Conservation (phyloP, 805 yeast genomes). For the Saturnispora diversa region DNA sequence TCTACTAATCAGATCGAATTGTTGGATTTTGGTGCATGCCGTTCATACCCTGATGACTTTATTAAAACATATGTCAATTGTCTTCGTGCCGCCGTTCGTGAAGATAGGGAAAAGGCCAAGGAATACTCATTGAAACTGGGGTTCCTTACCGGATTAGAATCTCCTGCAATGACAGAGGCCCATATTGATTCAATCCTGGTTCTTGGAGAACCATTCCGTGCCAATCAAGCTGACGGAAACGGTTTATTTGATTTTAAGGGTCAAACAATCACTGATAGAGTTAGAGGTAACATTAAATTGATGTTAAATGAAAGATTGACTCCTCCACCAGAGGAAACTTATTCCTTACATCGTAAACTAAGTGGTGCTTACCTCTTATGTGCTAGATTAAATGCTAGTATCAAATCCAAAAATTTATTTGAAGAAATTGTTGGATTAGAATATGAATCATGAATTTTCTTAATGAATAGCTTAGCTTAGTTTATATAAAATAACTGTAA, state of each 20-base stretch:
- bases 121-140: conserved; percentile 67
- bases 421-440: conserved; percentile 60
- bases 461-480: background rate
- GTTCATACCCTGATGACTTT: conserved; percentile 65
- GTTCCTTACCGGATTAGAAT: conserved; percentile 85
- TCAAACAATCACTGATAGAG: conserved; percentile 92
- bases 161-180: conserved; percentile 79
- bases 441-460: conserved; percentile 15
- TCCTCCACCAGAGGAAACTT: conserved; percentile 98
- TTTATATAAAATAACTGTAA: background rate
- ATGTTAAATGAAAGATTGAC: conserved; percentile 89
- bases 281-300: conserved; percentile 74
- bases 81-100: conserved; percentile 63
- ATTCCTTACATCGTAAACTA: conserved; percentile 89
- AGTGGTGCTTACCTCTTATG: conserved; percentile 91
- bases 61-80: conserved; percentile 60
- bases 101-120: conserved; percentile 58
- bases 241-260: conserved; percentile 63
- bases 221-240: conserved; percentile 31
- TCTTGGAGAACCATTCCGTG: conserved; percentile 85
- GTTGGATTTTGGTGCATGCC: conserved; percentile 91
- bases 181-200: conserved; percentile 87
- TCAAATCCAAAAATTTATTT: conserved; percentile 74
- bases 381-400: conserved; percentile 73
- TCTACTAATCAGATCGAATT: conserved; percentile 69